Conservation (phyloP, 805 yeast species). For the Lachancea quebecensis region DNA sequence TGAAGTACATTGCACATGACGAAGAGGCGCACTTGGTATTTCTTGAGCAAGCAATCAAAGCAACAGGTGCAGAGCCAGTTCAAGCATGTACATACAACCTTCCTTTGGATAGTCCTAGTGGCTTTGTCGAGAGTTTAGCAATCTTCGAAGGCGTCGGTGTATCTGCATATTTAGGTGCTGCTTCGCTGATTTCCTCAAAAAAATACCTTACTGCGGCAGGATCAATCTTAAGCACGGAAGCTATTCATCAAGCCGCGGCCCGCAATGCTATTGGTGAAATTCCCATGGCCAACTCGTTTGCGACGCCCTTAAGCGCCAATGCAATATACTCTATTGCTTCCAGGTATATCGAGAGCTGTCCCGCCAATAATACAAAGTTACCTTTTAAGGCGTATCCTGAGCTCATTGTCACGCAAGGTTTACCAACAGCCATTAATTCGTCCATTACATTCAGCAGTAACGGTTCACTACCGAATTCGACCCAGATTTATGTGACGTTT, state of each 20-base stretch:
- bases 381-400: conserved; percentile 3
- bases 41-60: conserved; percentile 1
- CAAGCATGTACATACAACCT: conserved; percentile 5
- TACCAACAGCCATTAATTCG: conserved; percentile 3
- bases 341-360: conserved; percentile 3
- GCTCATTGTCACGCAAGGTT: conserved; percentile 2
- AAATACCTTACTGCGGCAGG: conserved; percentile 5
- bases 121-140: conserved; percentile 4
- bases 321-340: conserved; percentile 7
- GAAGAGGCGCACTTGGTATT: conserved; percentile 5
- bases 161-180: conserved; percentile 7
- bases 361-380: neutral
- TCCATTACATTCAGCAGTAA: neutral
- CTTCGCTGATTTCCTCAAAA: conserved; percentile 3
- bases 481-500: conserved; percentile 1
- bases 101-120: neutral
- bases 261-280: conserved; percentile 6
- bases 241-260: conserved; percentile 5
- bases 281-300: conserved; percentile 9
- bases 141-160: conserved; percentile 6
- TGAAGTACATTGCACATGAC: conserved; percentile 8
- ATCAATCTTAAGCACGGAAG: conserved; percentile 5
- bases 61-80: conserved; percentile 6
- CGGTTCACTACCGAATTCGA: conserved; percentile 1
- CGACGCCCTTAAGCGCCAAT: conserved; percentile 3